These are phyloP conservation scores for Erysiphe neolycopersici DNA, from an alignment of 2,329 filamentous ascomycete genomes.

Conservation along the genomic window DNA sequence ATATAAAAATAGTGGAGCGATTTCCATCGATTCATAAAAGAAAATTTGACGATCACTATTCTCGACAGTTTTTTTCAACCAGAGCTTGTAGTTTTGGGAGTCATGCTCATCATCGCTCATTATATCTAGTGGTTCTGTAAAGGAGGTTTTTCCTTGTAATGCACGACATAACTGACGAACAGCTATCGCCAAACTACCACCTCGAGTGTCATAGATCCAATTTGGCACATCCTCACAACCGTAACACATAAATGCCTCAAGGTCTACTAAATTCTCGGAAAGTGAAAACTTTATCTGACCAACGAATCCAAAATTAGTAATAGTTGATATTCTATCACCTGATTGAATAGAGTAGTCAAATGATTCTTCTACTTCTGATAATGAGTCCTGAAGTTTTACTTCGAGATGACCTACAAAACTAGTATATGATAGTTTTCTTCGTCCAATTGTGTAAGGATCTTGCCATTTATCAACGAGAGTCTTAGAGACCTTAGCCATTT, in stretches of 20 bases:
- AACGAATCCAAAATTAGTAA: conserved; percentile 42
- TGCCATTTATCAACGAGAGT: conserved; percentile 35
- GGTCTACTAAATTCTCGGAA: conserved; percentile 38
- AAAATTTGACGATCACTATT: conserved; percentile 35
- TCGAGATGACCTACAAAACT: conserved; percentile 46
- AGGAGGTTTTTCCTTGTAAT: conserved; percentile 45
- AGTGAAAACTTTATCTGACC: conserved; percentile 42
- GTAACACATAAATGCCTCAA: conserved; percentile 42
- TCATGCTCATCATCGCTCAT: conserved; percentile 44
- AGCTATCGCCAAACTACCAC: conserved; percentile 40
- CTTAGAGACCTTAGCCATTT: conserved; percentile 35
- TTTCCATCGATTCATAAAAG: conserved; percentile 41
- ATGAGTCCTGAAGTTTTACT: conserved; percentile 28
- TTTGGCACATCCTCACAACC: conserved; percentile 47
- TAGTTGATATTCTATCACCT: conserved; percentile 44
- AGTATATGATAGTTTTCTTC: conserved; percentile 41
- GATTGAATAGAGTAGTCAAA: conserved; percentile 38
- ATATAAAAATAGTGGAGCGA: conserved; percentile 34
- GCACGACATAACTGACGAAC: conserved; percentile 40
- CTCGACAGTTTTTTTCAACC: conserved; percentile 22
- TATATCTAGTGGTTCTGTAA: conserved; percentile 20
- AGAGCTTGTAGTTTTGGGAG: conserved; percentile 29
- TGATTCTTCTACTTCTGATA: conserved; percentile 34
- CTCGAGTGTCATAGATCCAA: conserved; percentile 44
- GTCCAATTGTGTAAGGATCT: conserved; percentile 37